Evolutionary conservation across 2,329 filamentous ascomycete species (phyloP), one percentile per base, ranked within the genome.

Genomic region (Colletotrichum lentis): DNA sequence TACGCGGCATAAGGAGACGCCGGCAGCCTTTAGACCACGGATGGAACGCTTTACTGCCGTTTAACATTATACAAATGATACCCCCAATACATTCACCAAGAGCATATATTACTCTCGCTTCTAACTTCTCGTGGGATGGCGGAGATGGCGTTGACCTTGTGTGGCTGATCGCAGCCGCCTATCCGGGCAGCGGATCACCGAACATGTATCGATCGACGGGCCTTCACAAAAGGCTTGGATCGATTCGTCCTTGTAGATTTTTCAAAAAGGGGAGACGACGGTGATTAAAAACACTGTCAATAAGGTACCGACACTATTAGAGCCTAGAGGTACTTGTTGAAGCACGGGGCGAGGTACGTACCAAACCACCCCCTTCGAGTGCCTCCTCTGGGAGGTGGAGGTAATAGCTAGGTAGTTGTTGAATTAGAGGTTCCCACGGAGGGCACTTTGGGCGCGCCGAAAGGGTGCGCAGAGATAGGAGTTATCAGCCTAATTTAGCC

Each of bases 261-360:
- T 16, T 5, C 2, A 3, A 14, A 7, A 20, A 58, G 7, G 8
- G 27, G 27, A 31, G 27, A 31, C 27, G 8, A 31, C 2, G 27
- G 1, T 7, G 27, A 31, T 31, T 8, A 31, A 31, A 1, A 31
- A 31, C 7, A 10, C 7, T 31, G 31, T 35, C 31, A 35, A 8
- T 3, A 35, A 35, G 31, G 31, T 35, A 35, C 31, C n/a, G n/a
- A 24, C 24, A 24, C 24, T n/a, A n/a, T 7, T 35, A 35, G 31
- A 35, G 31, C 31, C 31, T 3, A 27, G 27, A 27, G 27, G 37
- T 35, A 58, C 5, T 20, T n/a, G 44, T 14, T 39, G 8, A 60
- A 31, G 46, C 57, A 52, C 46, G 22, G 64, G 54, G 41, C 47
- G 47, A 14, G 64, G 54, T 65, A 65, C 65, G 61, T 68, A 68